These are phyloP conservation scores for Salix caprea DNA, from an alignment of 345 rosid species.

Conservation along the genomic window DNA sequence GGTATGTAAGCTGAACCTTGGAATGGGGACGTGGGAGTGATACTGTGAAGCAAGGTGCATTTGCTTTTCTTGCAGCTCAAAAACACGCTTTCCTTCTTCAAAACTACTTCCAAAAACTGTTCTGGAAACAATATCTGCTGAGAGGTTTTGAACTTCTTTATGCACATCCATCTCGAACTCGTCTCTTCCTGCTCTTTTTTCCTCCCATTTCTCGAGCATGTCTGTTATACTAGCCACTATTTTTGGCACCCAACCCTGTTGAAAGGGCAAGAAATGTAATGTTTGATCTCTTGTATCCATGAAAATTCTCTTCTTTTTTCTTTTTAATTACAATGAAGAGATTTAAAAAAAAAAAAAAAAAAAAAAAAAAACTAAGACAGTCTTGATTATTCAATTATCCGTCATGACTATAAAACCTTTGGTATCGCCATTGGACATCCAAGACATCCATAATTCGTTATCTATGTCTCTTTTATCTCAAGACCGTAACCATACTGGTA, in stretches of 20 bases:
- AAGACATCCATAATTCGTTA: no score
- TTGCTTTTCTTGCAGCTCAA: conserved; percentile 66
- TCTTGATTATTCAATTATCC: no score
- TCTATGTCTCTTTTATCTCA: no score
- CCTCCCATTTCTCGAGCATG: conserved; percentile 71
- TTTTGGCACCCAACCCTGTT: conserved; percentile 65
- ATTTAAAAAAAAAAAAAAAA: no score
- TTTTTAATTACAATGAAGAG: no score
- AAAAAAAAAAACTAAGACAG: no score
- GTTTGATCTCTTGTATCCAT: not conserved
- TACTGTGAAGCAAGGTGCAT: conserved; percentile 50
- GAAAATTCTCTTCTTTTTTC: no score
- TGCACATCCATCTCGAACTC: conserved; percentile 64
- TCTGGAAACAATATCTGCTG: conserved; percentile 72
- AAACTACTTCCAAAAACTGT: conserved; percentile 78
- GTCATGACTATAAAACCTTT: no score
- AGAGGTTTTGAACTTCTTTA: conserved; percentile 56
- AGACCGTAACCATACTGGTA: no score
- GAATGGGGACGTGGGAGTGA: conserved; percentile 55
- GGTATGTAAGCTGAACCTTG: conserved; percentile 61
- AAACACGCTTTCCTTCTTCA: conserved; percentile 70
- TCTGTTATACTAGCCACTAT: conserved; percentile 45
- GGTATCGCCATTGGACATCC: no score
- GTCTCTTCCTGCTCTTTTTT: conserved; percentile 43
- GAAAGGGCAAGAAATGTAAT: not conserved